Evolutionary conservation across 495 filamentous ascomycete genomes (phyloP), one percentile per base, ranked within the genome.

Genomic region (Diplogelasinospora grovesii): DNA sequence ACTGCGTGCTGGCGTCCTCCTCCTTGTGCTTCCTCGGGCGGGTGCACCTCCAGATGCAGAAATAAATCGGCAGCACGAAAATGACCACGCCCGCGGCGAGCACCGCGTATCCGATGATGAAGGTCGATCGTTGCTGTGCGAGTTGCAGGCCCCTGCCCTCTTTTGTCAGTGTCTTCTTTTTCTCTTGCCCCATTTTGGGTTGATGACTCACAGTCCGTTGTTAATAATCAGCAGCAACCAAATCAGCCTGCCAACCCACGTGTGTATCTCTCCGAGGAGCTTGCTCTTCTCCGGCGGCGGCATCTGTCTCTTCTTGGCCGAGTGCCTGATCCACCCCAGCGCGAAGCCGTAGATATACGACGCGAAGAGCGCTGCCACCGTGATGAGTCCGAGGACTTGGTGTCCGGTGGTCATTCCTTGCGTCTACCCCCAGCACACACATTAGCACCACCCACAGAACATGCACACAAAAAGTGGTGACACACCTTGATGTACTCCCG

Each of bases 331-430:
- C 22, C 62, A 60, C 42, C 76, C 70, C 48, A 78, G 63, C 23
- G 63, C 41, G 42, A 69, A 60, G 15, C 70, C 73, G 34, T 78
- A 61, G 5, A 48, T 43, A 29, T 71, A 66, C 53, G 79, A 71
- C 18, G 54, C 45, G 31, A 78, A 44, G 42, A 77, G 55, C 13
- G 66, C 48, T 21, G 69, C 36, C 26, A 78, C 48, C 31, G 75
- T 61, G 2, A 77, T 36, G 16, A 79, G 52, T 30, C 79, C 79
- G 36, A 82, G 48, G 38, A 80, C 59, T 46, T 83, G 79, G 50
- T 83, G 79, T 2, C 64, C 59, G 8, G 69, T 70, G 36, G 63
- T 63, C 57, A 70, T 71, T 18, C 64, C 53, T 38, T 69, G 70
- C 25, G 72, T 71, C 69, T 75, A 36, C 15, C 11, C 19, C 18